phyloP scores from a whole-genome alignment of 169 alveolate genomes.

The Cryptosporidium canis region DNA sequence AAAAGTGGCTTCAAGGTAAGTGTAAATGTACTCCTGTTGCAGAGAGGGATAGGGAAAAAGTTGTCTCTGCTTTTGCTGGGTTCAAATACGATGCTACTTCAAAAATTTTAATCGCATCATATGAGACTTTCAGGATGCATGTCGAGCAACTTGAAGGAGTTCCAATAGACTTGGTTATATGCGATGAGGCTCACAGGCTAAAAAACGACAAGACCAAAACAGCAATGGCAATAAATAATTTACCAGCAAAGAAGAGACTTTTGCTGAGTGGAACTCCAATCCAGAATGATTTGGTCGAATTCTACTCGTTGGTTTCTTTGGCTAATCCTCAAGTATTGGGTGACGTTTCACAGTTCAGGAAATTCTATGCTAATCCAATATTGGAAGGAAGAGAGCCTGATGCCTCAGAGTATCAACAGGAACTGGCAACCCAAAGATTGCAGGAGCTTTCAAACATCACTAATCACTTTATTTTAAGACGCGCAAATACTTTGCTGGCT shows the following conservation, averaged over 20 bases:
- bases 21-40: conserved; percentile 88
- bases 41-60: conserved; percentile 88
- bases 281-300: conserved; percentile 89
- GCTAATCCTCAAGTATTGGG: conserved; percentile 90
- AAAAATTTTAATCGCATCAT: conserved; percentile 87
- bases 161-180: conserved; percentile 91
- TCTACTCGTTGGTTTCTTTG: conserved; percentile 86
- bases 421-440: conserved; percentile 85
- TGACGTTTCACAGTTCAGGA: conserved; percentile 81
- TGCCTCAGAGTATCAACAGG: conserved; percentile 88
- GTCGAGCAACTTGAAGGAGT: conserved; percentile 85
- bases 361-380: conserved; percentile 86
- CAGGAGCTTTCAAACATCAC: conserved; percentile 89
- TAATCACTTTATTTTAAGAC: conserved; percentile 87
- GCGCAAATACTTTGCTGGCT: conserved; percentile 88
- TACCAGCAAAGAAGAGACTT: conserved; percentile 89
- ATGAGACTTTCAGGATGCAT: conserved; percentile 91
- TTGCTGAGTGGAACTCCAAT: conserved; percentile 91
- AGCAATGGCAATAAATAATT: conserved; percentile 84
- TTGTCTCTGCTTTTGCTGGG: conserved; percentile 88
- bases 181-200: conserved; percentile 96
- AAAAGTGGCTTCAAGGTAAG: conserved; percentile 91
- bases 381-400: conserved; percentile 89
- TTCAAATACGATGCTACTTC: conserved; percentile 85
- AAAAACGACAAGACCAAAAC: conserved; percentile 93